Evolutionary conservation across 192 early-diverging fungal species (phyloP).

Genomic region (Globomyces pollinis-pini): DNA sequence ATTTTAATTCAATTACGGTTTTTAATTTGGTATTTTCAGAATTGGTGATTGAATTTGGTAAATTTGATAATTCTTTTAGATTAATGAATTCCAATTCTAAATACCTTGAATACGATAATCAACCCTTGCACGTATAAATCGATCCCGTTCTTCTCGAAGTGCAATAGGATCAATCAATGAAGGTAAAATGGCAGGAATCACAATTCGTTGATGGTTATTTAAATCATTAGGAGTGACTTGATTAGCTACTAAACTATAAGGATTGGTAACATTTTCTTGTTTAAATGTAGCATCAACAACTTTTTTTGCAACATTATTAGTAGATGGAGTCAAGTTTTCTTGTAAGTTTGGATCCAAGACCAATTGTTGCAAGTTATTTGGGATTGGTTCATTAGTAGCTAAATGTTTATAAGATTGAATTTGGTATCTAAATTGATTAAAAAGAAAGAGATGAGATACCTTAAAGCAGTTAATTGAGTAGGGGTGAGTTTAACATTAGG

Average conservation of each 20-base stretch:
- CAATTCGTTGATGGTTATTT: slow-evolving; percentile 16
- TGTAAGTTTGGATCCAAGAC: slow-evolving; percentile 52
- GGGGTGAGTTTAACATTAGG: slow-evolving; percentile 20
- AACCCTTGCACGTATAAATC: slow-evolving; percentile 59
- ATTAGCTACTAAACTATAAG: slow-evolving; percentile 53
- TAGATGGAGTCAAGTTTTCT: too few species aligned
- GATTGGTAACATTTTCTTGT: slow-evolving; percentile 33
- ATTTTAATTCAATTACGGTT: slow-evolving; percentile 84
- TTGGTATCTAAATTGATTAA: too few species aligned
- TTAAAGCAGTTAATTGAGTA: slow-evolving; percentile 61
- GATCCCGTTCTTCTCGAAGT: slow-evolving; percentile 71
- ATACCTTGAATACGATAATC: slow-evolving; percentile 70
- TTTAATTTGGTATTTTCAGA: slow-evolving; percentile 60
- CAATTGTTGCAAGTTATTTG: slow-evolving; percentile 59
- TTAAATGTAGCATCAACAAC: slow-evolving; percentile 47
- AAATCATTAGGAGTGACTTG: slow-evolving; percentile 40
- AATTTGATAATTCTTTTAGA: slow-evolving; percentile 63
- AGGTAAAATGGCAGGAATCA: slow-evolving; percentile 38
- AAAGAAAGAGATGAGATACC: too few species aligned
- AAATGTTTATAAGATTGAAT: slow-evolving; percentile 80
- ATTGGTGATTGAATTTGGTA: slow-evolving; percentile 61
- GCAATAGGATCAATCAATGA: slow-evolving; percentile 73
- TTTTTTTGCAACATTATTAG: slow-evolving; percentile 36
- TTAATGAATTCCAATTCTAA: too few species aligned
- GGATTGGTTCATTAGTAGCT: slow-evolving; percentile 70